A percentile compares a stretch with the other conserved stretches of the same genome.
phyloP scores from a whole-genome alignment of 106 monocot species.

The Phalaenopsis equestris region DNA sequence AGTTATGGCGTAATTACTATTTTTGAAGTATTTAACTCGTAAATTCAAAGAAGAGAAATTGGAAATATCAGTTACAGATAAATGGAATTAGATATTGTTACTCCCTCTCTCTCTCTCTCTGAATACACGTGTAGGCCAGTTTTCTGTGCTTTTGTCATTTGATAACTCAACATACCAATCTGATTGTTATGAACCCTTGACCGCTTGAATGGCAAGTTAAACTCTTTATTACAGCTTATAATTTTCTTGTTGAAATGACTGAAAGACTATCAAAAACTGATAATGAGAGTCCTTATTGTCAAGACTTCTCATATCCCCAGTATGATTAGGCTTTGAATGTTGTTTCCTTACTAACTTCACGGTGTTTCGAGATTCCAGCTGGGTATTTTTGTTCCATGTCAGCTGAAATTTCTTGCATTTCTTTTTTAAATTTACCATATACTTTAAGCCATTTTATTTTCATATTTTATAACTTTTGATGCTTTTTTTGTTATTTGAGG shows the following conservation, averaged over 20 bases:
- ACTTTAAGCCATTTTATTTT: not conserved
- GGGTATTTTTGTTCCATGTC: not conserved
- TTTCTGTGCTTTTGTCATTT: not conserved
- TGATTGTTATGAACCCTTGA: not conserved
- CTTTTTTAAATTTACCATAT: not conserved
- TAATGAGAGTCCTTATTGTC: not conserved
- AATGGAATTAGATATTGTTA: not conserved
- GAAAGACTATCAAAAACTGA: not conserved
- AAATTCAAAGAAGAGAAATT: not conserved
- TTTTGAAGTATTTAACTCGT: not conserved
- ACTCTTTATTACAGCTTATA: not conserved
- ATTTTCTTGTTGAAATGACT: not conserved
- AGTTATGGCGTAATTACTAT: not conserved
- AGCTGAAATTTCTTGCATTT: not conserved
- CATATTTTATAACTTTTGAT: not conserved
- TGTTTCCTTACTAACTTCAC: not conserved
- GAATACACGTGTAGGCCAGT: not conserved
- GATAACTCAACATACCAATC: not conserved
- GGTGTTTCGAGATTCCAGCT: not conserved
- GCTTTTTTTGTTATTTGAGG: not conserved
- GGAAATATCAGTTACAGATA: not conserved
- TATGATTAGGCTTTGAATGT: not conserved
- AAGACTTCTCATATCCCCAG: not conserved
- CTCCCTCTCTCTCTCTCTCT: not conserved
- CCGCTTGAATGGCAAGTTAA: not conserved